Evolutionary conservation across 257 asterid genomes (phyloP), one percentile per base, ranked within the genome.

Genomic region (Primulina eburnea): DNA sequence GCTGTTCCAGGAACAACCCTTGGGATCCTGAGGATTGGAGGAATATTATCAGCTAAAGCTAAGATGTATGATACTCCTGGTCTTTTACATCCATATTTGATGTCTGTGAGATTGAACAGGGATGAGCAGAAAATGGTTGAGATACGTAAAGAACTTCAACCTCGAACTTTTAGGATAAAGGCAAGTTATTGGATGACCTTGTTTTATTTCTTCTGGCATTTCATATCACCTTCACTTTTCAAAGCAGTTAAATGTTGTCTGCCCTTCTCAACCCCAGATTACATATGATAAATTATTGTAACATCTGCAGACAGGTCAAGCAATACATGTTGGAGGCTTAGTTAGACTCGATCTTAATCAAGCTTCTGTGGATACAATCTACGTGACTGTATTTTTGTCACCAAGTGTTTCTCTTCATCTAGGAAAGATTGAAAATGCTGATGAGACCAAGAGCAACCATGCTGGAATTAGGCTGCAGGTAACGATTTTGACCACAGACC

Each of bases 31-130:
- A 89, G 96, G 78, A 90, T 93, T 57, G 94, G 92, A 71, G 97
- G 96, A 76, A 83, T 93, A 82, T 77, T 90, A 72, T 86, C 97
- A 16, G 97, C 96, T 62, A 93, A 90, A 81, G 98, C 98, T 30
- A 90, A 90, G 82, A 86, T 93, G 98, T 93, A 90, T 73, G 98
- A 93, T 64, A 90, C 98, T 30, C 98, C 98, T 0, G 97, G 98
- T 12, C 95, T 93, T 60, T 66, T 90, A 76, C 98, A 93, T 71
- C 97, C 98, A 0, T 93, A 90, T 69, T 67, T 93, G 53, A 78
- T 93, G 92, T 81, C 97, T 29, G 80, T 86, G 84, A 85, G 97
- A 79, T 82, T 93, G 81, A 89, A 82, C 57, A 74, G 97, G 75
- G 98, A 90, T 6, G 96, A 93, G 78, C 98, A 87, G 79, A 90